These are phyloP conservation scores for Taphrina communis DNA, from an alignment of 1,139 yeast genomes.

Conservation along the genomic window DNA sequence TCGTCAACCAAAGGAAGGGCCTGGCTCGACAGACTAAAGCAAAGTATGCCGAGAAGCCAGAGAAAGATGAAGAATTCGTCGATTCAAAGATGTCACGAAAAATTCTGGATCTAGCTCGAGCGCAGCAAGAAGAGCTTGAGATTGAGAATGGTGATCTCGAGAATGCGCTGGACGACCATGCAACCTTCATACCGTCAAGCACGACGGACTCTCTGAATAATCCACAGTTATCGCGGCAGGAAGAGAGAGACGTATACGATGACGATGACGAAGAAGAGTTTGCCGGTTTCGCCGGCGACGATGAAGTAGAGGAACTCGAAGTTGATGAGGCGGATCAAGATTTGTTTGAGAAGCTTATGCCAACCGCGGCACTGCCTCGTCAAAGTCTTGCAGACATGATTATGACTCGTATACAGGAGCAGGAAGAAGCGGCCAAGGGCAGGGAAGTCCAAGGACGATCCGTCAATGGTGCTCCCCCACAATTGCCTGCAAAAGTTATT, in stretches of 20 bases:
- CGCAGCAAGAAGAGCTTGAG: constrained; percentile 87
- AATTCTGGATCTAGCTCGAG: constrained; percentile 84
- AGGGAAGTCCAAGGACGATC: constrained; percentile 47
- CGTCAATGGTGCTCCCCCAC: constrained; percentile 59
- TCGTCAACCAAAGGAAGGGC: constrained; percentile 15
- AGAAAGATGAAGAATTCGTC: constrained; percentile 66
- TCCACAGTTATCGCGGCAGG: constrained; percentile 48
- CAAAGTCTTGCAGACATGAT: constrained; percentile 89
- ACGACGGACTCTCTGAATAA: constrained; percentile 30
- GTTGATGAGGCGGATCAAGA: constrained; percentile 56
- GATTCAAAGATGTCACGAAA: constrained; percentile 85
- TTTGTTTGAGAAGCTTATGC: constrained; percentile 53
- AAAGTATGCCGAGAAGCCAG: constrained; percentile 45
- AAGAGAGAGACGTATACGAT: constrained; percentile 51
- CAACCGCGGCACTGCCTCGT: constrained; percentile 60
- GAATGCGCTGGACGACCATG: constrained; percentile 27
- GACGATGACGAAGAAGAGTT: constrained; percentile 55
- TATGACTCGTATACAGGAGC: constrained; percentile 83
- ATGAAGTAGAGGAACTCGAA: constrained; percentile 58
- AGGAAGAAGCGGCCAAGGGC: constrained; percentile 56
- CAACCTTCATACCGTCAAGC: constrained; percentile 14
- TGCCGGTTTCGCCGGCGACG: constrained; percentile 59
- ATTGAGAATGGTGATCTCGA: constrained; percentile 54
- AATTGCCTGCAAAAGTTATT: constrained; percentile 92
- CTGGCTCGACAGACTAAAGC: constrained; percentile 43